Percentiles rank a stretch among this genome's conserved stretches.
Conservation (phyloP, 441 rosid genomes). For the Populus trichocarpa region DNA sequence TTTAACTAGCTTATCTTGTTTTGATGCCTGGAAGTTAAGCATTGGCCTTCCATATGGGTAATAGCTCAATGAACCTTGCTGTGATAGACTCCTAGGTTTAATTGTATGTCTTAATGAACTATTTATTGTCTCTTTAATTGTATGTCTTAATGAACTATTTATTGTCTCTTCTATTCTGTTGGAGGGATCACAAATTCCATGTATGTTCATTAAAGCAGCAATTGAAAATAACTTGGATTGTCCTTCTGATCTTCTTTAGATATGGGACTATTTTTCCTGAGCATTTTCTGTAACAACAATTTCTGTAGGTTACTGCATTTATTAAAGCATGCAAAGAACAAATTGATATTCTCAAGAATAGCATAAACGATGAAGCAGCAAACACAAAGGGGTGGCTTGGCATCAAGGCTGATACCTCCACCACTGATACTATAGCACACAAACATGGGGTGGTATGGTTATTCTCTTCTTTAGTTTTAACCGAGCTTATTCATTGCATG, state of each 20-base stretch:
- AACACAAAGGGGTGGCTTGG: slow-evolving; percentile 85
- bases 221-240: not conserved
- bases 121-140: no score
- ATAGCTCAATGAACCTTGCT: not conserved
- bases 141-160: not conserved
- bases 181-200: not conserved
- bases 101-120: not conserved
- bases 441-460: slow-evolving; percentile 91
- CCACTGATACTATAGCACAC: slow-evolving; percentile 80
- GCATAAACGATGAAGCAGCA: slow-evolving; percentile 65
- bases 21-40: not conserved
- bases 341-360: slow-evolving; percentile 74
- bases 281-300: not conserved
- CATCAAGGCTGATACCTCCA: slow-evolving; percentile 46
- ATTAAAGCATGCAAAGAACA: slow-evolving; percentile 89
- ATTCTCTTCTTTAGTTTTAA: slow-evolving; percentile 17
- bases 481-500: not conserved
- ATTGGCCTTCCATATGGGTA: not conserved
- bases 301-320: slow-evolving; percentile 65
- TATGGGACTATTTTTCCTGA: not conserved
- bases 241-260: not conserved
- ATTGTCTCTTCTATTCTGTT: not conserved
- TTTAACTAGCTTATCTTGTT: not conserved
- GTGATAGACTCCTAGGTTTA: not conserved
- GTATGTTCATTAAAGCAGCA: not conserved